Evolutionary conservation across 2,329 filamentous ascomycete species (phyloP).

Genomic region (Chaetomium sp.): DNA sequence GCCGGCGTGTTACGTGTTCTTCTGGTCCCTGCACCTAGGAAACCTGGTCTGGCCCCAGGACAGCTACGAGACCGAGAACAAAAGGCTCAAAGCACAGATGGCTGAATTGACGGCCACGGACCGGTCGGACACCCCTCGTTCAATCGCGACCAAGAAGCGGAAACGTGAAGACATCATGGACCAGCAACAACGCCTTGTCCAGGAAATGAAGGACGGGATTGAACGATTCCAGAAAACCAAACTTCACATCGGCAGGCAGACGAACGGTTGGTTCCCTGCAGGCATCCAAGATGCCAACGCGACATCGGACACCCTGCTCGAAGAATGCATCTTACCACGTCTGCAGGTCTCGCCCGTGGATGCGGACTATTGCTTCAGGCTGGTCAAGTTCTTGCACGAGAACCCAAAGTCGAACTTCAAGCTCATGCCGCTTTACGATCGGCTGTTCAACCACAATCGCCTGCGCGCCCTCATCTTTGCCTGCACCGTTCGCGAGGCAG

Average conservation of each 20-base stretch:
- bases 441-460: conserved; percentile 80
- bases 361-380: conserved; percentile 83
- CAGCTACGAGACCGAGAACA: conserved; percentile 77
- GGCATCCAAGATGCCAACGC: conserved; percentile 64
- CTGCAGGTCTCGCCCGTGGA: conserved; percentile 82
- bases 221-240: conserved; percentile 68
- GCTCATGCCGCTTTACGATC: conserved; percentile 79
- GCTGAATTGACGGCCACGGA: conserved; percentile 66
- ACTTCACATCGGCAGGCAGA: conserved; percentile 72
- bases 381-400: conserved; percentile 85
- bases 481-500: conserved; percentile 86
- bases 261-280: conserved; percentile 74
- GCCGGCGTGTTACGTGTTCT: conserved; percentile 81
- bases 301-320: conserved; percentile 76
- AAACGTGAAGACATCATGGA: conserved; percentile 71
- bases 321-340: conserved; percentile 90
- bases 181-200: conserved; percentile 67
- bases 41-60: conserved; percentile 77
- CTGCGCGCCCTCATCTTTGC: conserved; percentile 83
- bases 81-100: conserved; percentile 67
- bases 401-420: conserved; percentile 84
- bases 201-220: conserved; percentile 72
- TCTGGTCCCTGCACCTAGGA: conserved; percentile 86
- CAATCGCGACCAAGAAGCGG: conserved; percentile 65
- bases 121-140: conserved; percentile 70